Evolutionary conservation across 2,329 filamentous ascomycete genomes (phyloP).

Genomic region (Aspergillus calidoustus): DNA sequence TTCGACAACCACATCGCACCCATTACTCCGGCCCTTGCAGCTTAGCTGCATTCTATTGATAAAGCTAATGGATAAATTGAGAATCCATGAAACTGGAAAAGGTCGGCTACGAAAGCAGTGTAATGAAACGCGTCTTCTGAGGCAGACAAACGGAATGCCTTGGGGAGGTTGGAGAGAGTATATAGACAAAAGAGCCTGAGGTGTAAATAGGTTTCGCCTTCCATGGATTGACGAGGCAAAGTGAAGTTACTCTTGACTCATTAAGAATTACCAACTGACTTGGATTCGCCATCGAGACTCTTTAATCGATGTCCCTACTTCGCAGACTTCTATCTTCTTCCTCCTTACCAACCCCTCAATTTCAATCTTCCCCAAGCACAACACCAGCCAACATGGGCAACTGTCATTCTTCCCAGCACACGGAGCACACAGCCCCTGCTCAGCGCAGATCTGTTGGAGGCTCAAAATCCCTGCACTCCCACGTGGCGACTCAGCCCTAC

Average conservation of each 20-base stretch:
- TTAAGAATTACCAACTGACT: neutral
- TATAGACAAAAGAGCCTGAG: neutral
- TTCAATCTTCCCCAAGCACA: neutral
- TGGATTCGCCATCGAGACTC: neutral
- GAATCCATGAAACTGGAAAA: neutral
- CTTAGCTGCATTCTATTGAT: neutral
- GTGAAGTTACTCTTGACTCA: neutral
- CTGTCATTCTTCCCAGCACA: constrained; percentile 13
- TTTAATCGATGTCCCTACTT: constrained; percentile 1
- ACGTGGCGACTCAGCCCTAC: constrained; percentile 8
- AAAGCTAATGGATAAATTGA: neutral
- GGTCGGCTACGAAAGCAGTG: neutral
- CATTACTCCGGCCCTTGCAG: neutral
- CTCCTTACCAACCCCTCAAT: neutral
- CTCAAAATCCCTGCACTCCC: constrained; percentile 12
- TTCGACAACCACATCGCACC: neutral
- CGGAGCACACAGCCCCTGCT: neutral
- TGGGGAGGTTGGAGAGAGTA: neutral
- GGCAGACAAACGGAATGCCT: neutral
- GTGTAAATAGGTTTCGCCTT: neutral
- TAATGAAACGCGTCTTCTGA: neutral
- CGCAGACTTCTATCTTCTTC: constrained; percentile 6
- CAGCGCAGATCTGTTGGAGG: constrained; percentile 5
- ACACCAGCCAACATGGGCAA: constrained; percentile 13
- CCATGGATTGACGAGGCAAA: neutral